phyloP scores from a whole-genome alignment of 768 basidiomycete genomes.

The Trametes maxima region DNA sequence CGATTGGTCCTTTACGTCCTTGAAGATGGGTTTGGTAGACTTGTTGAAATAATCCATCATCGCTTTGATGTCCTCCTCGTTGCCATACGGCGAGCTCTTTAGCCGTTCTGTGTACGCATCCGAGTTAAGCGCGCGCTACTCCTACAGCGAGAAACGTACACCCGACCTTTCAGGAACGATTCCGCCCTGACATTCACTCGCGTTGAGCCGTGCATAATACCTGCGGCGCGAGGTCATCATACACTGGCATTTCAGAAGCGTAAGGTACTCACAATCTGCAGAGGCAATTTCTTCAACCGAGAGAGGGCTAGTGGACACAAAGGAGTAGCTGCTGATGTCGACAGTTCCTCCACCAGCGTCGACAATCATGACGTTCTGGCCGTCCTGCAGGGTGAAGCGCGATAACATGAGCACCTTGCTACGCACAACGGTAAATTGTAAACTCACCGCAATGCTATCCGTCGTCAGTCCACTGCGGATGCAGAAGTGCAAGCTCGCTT shows the following conservation, averaged over 20 bases:
- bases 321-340: conserved; percentile 58
- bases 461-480: conserved; percentile 40
- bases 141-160: neutral
- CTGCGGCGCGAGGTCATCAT: conserved; percentile 25
- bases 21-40: conserved; percentile 47
- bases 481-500: conserved; percentile 54
- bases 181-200: conserved; percentile 41
- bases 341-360: conserved; percentile 67
- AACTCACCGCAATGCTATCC: conserved; percentile 32
- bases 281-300: conserved; percentile 53
- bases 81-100: conserved; percentile 36
- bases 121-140: neutral
- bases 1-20: conserved; percentile 39
- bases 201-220: conserved; percentile 45
- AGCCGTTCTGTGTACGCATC: neutral
- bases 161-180: conserved; percentile 35
- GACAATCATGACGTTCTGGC: conserved; percentile 54
- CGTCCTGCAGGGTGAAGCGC: conserved; percentile 33
- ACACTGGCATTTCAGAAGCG: too few relatives aligned
- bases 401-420: neutral
- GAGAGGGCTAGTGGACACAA: conserved; percentile 32
- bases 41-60: conserved; percentile 46
- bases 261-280: conserved; percentile 33
- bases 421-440: neutral
- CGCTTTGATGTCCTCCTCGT: conserved; percentile 37